phyloP scores from a whole-genome alignment of 2,329 filamentous ascomycete species.

The Pyrenochaeta sp. region DNA sequence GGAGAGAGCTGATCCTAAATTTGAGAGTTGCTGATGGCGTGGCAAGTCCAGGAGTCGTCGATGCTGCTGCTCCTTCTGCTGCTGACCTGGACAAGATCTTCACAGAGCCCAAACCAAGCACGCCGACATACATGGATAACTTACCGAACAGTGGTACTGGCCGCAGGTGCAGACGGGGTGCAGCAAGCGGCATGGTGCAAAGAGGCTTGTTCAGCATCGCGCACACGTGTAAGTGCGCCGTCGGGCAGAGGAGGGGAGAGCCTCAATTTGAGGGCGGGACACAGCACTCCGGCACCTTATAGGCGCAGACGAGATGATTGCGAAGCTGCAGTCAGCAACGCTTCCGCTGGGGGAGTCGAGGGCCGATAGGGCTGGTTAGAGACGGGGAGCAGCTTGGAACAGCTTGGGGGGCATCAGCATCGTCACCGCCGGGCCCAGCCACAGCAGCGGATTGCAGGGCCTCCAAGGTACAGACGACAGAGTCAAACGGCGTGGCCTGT shows the following conservation, averaged over 20 bases:
- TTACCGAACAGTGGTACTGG: too few relatives aligned
- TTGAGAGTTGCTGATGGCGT: too few relatives aligned
- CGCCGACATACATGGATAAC: too few relatives aligned
- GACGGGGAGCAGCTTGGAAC: slow-evolving; percentile 2
- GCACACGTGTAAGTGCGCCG: neutral
- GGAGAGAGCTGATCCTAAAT: too few relatives aligned
- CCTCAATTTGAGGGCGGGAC: slow-evolving; percentile 1
- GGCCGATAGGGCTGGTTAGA: slow-evolving; percentile 4
- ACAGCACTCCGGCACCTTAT: neutral
- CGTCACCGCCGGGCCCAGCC: slow-evolving; percentile 1
- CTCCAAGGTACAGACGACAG: too few relatives aligned
- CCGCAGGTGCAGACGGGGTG: neutral
- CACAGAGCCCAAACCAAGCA: too few relatives aligned
- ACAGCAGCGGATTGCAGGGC: neutral
- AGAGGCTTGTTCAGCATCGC: neutral
- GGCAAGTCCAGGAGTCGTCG: too few relatives aligned
- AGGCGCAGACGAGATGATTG: slow-evolving; percentile 9
- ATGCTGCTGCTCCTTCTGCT: too few relatives aligned
- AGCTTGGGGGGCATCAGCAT: slow-evolving; percentile 17
- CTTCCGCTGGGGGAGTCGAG: slow-evolving; percentile 10
- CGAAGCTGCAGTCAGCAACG: slow-evolving; percentile 26
- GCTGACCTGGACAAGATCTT: too few relatives aligned
- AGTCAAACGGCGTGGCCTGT: neutral
- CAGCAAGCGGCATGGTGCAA: neutral
- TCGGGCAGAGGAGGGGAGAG: neutral